Evolutionary conservation across 495 filamentous ascomycete genomes (phyloP), one percentile per base, ranked within the genome.

Genomic region (Trichoderma virens): DNA sequence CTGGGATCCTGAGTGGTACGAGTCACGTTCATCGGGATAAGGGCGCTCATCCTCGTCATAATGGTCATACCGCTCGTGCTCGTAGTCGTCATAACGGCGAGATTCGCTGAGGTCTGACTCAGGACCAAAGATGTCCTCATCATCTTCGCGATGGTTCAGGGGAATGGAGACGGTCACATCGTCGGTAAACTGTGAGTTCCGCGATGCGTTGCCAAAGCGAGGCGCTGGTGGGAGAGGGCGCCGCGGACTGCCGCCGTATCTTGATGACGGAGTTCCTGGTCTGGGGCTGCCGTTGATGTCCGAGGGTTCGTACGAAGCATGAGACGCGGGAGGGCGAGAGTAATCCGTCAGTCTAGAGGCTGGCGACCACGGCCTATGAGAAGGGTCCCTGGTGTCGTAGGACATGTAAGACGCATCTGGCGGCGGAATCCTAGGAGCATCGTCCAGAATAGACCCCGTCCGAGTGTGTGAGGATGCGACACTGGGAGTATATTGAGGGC

Each of bases 191-290:
- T 62, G 34, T 28, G 73, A 78, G 64, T 70, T 66, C 23, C 72
- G 68, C 13, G 68, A 69, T 28, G 82, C 72, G 23, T 73, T 78
- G 4, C 86, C 81, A 69, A 96, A 97, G n/a, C 93, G 76, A 5
- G 93, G 94, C 32, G 92, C 91, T 2, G 91, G 90, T 16, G 93
- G 94, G n/a, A 97, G 75, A n/a, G 93, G 93, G 65, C 90, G 81
- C 59, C 90, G 83, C 8, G 91, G 90, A 67, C 90, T 92, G 11
- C 91, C 89, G 39, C 91, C 89, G 70, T 97, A 97, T 69, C 85
- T 82, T 41, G 90, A 91, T 4, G 91, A 89, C 9, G 94, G 90
- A 2, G 93, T 96, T 2, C 94, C 94, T 14, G 94, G 94, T 65
- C 94, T 78, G 9, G 94, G 93, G 43, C 84, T 90, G 8, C 94